Evolutionary conservation across 164 flowering plant species (phyloP).

Genomic region (Tetracentron sinense): DNA sequence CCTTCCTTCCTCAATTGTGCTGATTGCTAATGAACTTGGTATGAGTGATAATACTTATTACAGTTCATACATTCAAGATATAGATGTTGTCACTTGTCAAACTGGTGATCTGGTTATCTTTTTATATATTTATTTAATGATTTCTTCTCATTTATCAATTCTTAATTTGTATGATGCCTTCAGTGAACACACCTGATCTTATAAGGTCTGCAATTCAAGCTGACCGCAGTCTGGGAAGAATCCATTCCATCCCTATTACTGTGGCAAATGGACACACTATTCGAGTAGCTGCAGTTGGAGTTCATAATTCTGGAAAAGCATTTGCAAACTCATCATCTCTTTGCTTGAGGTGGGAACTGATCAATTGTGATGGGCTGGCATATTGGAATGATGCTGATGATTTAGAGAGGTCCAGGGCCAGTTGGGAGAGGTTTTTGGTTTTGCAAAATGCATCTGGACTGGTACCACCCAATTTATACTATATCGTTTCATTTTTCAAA

Average conservation of each 20-base stretch:
- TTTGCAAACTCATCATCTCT: conserved; percentile 95
- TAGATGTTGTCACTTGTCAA: neutral
- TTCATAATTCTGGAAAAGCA: conserved; percentile 67
- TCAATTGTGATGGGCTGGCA: conserved; percentile 59
- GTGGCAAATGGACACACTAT: conserved; percentile 85
- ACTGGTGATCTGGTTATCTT: neutral
- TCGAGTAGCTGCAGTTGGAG: conserved; percentile 79
- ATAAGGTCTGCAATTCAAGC: conserved; percentile 55
- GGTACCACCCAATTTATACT: conserved; percentile 29
- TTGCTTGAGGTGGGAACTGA: conserved; percentile 65
- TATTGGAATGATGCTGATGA: conserved; percentile 45
- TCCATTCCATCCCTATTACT: conserved; percentile 57
- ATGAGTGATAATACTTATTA: conserved; percentile 8
- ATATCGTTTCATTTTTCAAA: neutral
- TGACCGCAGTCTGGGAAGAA: conserved; percentile 46
- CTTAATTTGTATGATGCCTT: conserved; percentile 7
- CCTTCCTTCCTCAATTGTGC: conserved; percentile 64
- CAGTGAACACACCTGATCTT: conserved; percentile 53
- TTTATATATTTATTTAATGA: neutral
- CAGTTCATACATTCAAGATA: neutral
- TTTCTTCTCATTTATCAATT: neutral
- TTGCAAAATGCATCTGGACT: conserved; percentile 75
- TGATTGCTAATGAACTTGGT: conserved; percentile 86
- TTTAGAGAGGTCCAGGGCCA: conserved; percentile 29
- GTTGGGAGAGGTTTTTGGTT: conserved; percentile 82